Base-by-base conservation (phyloP, 1,139 yeast genomes). In the Yamadazyma buinensis region DNA sequence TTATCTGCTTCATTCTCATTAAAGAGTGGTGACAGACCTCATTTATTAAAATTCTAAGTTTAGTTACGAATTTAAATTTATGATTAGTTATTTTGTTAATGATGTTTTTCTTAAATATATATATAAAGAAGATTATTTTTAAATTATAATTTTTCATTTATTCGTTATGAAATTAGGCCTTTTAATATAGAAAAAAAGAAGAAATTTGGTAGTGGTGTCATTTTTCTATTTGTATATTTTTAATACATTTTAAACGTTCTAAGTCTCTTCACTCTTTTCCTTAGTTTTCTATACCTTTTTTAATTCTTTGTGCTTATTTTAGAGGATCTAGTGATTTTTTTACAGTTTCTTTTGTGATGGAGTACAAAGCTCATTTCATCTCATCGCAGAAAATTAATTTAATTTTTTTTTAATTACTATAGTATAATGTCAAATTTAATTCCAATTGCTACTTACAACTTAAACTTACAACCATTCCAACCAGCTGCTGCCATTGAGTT, bases 21-120 rank as follows among this genome's bases (percentile, higher is more conserved):
- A 75, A 90, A 88, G 87, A 82, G 78, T 76, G 98, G 98, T 74
- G 98, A 92, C 81, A 88, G 78, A 75, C 99, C 98, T 64, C 98
- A 92, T 76, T 84, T 86, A 72, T 88, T 92, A 84, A 87, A 86
- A 80, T 92, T 92, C 74, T 92, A 87, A 84, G 38, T 30, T n/a
- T 8, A 6, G 3, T 14, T 3, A 15, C n/a, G n/a, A n/a, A n/a
- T n/a, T n/a, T n/a, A n/a, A n/a, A 10, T 26, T 4, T 41, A 40
- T 34, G 15, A 15, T 20, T 24, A 8, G 12, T 24, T 8, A 24
- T 24, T n/a, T n/a, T n/a, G n/a, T n/a, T n/a, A n/a, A n/a, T n/a
- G n/a, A n/a, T n/a, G n/a, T n/a, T n/a, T n/a, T n/a, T n/a, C n/a
- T n/a, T n/a, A n/a, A n/a, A n/a, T n/a, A n/a, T n/a, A n/a, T n/a